phyloP scores from a whole-genome alignment of 441 rosid genomes.

The Kokia cookei region DNA sequence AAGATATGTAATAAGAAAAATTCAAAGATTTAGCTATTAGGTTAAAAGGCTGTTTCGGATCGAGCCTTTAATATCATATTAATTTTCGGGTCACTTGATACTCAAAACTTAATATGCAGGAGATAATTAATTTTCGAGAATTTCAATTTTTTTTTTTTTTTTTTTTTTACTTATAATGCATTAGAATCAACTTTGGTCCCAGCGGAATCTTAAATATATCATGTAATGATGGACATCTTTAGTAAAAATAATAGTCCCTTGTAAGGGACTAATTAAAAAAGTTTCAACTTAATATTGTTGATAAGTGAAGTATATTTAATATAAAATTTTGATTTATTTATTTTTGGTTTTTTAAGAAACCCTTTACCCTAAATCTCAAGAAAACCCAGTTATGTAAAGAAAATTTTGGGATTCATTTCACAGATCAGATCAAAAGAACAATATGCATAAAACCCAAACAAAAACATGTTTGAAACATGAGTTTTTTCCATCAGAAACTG shows the following conservation, averaged over 20 bases:
- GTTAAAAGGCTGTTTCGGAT: no score
- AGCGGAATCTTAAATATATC: not conserved
- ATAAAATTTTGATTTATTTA: not conserved
- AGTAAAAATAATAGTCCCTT: not conserved
- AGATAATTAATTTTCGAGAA: no score
- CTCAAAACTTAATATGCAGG: no score
- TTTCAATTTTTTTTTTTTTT: no score
- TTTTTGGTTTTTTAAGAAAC: not conserved
- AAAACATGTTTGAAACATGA: not conserved
- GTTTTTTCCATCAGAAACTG: not conserved
- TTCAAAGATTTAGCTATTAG: no score
- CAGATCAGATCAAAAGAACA: not conserved
- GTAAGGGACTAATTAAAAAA: not conserved
- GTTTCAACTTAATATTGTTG: not conserved
- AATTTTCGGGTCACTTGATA: no score
- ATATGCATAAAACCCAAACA: not conserved
- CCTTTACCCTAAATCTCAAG: not conserved
- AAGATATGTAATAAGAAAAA: no score
- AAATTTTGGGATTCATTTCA: not conserved
- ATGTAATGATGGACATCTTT: not conserved
- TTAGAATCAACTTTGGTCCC: constrained; percentile 7
- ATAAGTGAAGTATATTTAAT: no score
- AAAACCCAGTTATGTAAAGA: not conserved
- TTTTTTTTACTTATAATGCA: not conserved
- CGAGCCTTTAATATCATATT: no score